These are phyloP conservation scores for Cutaneotrichosporon mucoides DNA, from an alignment of 1,284 basidiomycete species.

Conservation along the genomic window DNA sequence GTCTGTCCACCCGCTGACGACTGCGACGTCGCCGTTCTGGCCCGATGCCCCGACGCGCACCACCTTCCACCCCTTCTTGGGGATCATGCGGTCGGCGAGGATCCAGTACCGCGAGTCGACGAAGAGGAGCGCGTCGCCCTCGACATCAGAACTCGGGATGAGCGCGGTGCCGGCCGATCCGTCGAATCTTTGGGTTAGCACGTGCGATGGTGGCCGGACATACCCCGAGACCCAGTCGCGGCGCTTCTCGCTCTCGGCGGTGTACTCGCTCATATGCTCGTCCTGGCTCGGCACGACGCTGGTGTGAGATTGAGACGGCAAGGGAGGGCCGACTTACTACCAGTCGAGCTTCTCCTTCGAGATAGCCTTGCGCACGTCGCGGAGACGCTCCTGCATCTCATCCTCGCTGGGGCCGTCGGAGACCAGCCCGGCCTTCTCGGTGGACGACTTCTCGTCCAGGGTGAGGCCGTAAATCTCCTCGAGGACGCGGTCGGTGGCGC, in stretches of 20 bases:
- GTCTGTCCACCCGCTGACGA: conserved; percentile 69
- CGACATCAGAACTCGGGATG: conserved; percentile 62
- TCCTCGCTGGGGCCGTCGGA: conserved; percentile 14
- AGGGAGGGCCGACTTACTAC: conserved; percentile 56
- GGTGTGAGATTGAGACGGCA: conserved; percentile 1
- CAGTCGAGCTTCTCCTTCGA: conserved; percentile 70
- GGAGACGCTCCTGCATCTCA: conserved; percentile 54
- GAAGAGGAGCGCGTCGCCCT: conserved; percentile 55
- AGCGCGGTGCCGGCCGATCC: conserved; percentile 82
- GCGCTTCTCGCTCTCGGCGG: conserved; percentile 73
- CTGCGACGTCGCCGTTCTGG: conserved; percentile 38
- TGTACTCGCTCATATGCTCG: conserved; percentile 82
- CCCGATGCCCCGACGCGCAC: conserved; percentile 61
- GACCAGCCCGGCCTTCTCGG: not conserved
- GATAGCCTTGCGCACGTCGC: conserved; percentile 66
- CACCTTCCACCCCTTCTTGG: conserved; percentile 67
- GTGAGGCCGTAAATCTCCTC: conserved; percentile 9
- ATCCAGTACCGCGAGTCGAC: conserved; percentile 87
- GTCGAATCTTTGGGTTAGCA: conserved; percentile 59
- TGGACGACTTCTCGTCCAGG: conserved; percentile 10
- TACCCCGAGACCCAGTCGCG: conserved; percentile 78
- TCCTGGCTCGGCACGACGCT: conserved; percentile 77
- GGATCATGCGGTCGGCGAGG: conserved; percentile 72
- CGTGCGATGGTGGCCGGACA: conserved; percentile 30
- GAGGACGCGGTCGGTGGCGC: conserved; percentile 12